Percentiles rank a stretch among this genome's conserved stretches.
These are phyloP conservation scores for Rubus idaeus DNA, from an alignment of 306 rosid genomes.

Conservation along the genomic window DNA sequence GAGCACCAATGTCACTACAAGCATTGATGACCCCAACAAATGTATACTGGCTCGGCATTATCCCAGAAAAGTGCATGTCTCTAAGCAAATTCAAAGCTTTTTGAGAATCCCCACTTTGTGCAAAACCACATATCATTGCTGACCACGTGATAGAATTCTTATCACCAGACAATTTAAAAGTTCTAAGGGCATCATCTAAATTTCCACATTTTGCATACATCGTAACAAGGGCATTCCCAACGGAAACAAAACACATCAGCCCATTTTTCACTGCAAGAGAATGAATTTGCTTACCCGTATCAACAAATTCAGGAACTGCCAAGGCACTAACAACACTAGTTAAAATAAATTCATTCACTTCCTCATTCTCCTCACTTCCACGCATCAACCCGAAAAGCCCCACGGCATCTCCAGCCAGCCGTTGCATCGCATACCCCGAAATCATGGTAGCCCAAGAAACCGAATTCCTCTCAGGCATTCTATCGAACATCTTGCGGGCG, in stretches of 20 bases:
- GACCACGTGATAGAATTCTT: constrained; percentile 88
- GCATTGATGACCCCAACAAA: constrained; percentile 80
- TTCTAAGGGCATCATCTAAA: constrained; percentile 64
- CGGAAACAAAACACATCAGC: constrained; percentile 56
- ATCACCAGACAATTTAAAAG: constrained; percentile 52
- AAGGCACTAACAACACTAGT: constrained; percentile 72
- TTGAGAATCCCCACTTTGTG: constrained; percentile 66
- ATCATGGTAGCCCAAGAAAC: constrained; percentile 83
- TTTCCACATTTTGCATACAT: constrained; percentile 82
- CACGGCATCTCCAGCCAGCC: constrained; percentile 50
- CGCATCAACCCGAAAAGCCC: constrained; percentile 48
- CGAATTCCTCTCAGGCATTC: constrained; percentile 56
- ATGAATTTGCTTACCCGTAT: constrained; percentile 67
- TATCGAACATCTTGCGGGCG: constrained; percentile 70
- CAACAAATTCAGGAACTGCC: constrained; percentile 31
- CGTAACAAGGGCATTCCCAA: constrained; percentile 71
- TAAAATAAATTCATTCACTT: constrained; percentile 51
- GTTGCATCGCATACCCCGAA: constrained; percentile 62
- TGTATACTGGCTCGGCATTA: constrained; percentile 62
- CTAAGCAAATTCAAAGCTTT: constrained; percentile 61
- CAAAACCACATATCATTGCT: constrained; percentile 78
- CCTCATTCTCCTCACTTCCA: constrained; percentile 29
- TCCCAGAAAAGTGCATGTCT: constrained; percentile 57
- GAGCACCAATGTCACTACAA: constrained; percentile 63
- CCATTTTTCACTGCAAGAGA: constrained; percentile 61